Evolutionary conservation across 768 basidiomycete species (phyloP).

Genomic region (Lactarius indigo): DNA sequence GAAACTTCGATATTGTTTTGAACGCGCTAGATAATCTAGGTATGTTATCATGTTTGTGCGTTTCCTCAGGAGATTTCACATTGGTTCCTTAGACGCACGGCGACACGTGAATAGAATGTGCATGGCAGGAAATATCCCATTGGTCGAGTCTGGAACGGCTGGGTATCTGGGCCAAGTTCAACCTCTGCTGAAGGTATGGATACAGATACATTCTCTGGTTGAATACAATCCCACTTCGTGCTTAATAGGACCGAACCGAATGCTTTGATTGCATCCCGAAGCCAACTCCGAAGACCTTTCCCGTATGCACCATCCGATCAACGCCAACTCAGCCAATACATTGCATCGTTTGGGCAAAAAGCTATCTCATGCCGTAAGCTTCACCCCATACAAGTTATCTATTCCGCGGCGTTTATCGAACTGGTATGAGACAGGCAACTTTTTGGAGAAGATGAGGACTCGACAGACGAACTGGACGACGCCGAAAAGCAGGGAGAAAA

Average conservation of each 20-base stretch:
- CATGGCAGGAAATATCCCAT: conserved; percentile 83
- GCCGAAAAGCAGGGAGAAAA: conserved; percentile 94
- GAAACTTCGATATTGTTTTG: conserved; percentile 85
- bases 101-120: conserved; percentile 98
- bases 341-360: conserved; percentile 99
- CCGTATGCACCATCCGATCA: conserved; percentile 96
- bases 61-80: neutral
- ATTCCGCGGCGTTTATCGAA: neutral
- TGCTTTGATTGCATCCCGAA: conserved; percentile 98
- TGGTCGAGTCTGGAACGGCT: conserved; percentile 95
- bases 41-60: conserved; percentile 35
- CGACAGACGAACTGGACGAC: conserved; percentile 78
- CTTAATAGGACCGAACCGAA: conserved; percentile 72
- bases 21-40: conserved; percentile 97
- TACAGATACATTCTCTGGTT: neutral
- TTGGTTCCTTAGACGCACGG: conserved; percentile 66
- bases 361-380: conserved; percentile 85
- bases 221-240: neutral
- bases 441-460: conserved; percentile 91
- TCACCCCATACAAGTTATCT: neutral
- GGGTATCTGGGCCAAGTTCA: conserved; percentile 98
- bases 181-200: conserved; percentile 75
- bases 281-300: conserved; percentile 89
- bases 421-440: conserved; percentile 58
- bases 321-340: conserved; percentile 97